phyloP scores from a whole-genome alignment of 352 stramenopile genomes.

The Elongisporangium senticosum region DNA sequence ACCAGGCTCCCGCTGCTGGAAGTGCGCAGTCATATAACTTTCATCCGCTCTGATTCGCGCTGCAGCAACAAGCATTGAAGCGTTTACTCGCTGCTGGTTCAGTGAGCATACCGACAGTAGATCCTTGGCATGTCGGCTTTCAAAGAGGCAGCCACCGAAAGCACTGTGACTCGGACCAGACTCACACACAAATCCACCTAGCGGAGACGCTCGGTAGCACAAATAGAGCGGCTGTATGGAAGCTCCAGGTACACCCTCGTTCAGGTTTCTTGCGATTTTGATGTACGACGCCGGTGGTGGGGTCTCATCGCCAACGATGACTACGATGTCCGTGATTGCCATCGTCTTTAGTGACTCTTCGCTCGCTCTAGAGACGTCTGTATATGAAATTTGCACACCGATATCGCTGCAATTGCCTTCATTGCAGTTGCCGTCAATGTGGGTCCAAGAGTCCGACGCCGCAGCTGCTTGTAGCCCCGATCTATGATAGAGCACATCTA shows the following conservation, averaged over 20 bases:
- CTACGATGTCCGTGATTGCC: constrained; percentile 56
- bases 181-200: constrained; percentile 60
- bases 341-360: constrained; percentile 27
- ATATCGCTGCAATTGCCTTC: constrained; percentile 19
- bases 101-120: constrained; percentile 13
- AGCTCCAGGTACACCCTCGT: constrained; percentile 23
- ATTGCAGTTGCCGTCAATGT: constrained; percentile 24
- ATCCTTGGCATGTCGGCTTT: constrained; percentile 22
- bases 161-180: constrained; percentile 33
- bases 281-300: constrained; percentile 28
- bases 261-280: constrained; percentile 54
- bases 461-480: constrained; percentile 3
- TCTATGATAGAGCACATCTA: constrained; percentile 14
- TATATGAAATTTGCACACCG: constrained; percentile 25
- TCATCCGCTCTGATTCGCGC: constrained; percentile 21
- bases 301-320: constrained; percentile 31
- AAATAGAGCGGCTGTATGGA: constrained; percentile 34
- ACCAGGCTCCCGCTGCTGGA: constrained; percentile 35
- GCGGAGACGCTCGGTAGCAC: constrained; percentile 42
- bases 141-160: constrained; percentile 72
- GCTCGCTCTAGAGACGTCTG: constrained; percentile 4
- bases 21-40: constrained; percentile 28
- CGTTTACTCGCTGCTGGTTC: constrained; percentile 17
- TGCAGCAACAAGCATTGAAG: constrained; percentile 7
- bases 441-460: not conserved